Conservation (phyloP, 2,329 filamentous ascomycete species). For the Colletotrichum incanum region DNA sequence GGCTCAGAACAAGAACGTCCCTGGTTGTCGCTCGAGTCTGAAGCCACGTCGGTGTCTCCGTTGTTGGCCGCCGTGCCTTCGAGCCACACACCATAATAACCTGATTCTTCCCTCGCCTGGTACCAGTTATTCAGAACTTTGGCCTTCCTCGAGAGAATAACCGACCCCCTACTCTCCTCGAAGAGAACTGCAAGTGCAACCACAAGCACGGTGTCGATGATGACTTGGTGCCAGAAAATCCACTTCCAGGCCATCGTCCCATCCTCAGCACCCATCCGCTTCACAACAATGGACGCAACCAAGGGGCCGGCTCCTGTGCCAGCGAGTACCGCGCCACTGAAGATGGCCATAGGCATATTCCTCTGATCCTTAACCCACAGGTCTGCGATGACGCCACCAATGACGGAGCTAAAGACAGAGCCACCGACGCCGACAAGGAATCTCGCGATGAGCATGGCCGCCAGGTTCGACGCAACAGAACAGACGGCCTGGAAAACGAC, state of each 20-base stretch:
- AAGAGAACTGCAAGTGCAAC: conserved; percentile 78
- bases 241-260: conserved; percentile 72
- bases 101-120: conserved; percentile 77
- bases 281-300: conserved; percentile 77
- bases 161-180: conserved; percentile 85
- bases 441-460: conserved; percentile 82
- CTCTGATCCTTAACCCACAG: conserved; percentile 84
- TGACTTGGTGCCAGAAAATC: conserved; percentile 90
- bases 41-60: conserved; percentile 19
- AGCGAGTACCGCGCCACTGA: conserved; percentile 83
- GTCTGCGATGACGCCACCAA: conserved; percentile 92
- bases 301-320: conserved; percentile 87
- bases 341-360: conserved; percentile 92
- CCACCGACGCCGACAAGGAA: conserved; percentile 85
- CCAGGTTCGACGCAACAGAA: conserved; percentile 78
- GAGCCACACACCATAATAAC: conserved; percentile 67
- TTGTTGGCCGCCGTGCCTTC: conserved; percentile 38
- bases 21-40: conserved; percentile 29
- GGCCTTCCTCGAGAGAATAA: conserved; percentile 84
- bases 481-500: conserved; percentile 81
- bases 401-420: conserved; percentile 87
- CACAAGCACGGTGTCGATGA: conserved; percentile 76
- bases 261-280: conserved; percentile 64
- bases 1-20: conserved; percentile 9
- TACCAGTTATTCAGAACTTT: conserved; percentile 84